A percentile compares a stretch with the other conserved stretches of the same genome.
Evolutionary conservation across 1,284 basidiomycete genomes (phyloP).

Genomic region (Cystobasidium slooffiae): DNA sequence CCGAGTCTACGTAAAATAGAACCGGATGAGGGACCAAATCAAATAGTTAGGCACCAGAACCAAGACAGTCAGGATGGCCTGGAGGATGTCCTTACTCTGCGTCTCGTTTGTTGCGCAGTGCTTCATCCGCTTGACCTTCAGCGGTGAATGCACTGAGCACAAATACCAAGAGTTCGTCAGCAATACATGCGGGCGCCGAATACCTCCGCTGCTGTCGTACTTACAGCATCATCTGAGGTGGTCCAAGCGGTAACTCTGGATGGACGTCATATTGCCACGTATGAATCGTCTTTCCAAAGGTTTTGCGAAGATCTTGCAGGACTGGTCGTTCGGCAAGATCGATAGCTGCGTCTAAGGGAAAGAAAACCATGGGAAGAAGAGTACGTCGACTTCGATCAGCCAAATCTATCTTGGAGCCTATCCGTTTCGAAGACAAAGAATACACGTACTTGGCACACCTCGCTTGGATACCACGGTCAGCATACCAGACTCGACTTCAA

Average conservation of each 20-base stretch:
- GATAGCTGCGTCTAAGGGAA: slow-evolving; percentile 31
- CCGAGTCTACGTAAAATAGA: slow-evolving; percentile 16
- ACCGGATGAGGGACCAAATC: background rate
- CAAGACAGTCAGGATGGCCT: too few relatives aligned
- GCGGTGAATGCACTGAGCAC: slow-evolving; percentile 28
- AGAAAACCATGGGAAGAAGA: background rate
- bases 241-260: slow-evolving; percentile 45
- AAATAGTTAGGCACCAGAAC: too few relatives aligned
- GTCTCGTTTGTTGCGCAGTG: slow-evolving; percentile 41
- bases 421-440: background rate
- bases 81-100: slow-evolving; percentile 19
- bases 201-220: background rate
- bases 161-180: background rate
- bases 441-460: slow-evolving; percentile 18
- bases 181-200: background rate
- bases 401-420: background rate
- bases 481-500: slow-evolving; percentile 53
- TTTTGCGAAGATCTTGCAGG: slow-evolving; percentile 43
- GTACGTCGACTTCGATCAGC: too few relatives aligned
- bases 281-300: slow-evolving; percentile 48
- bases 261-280: slow-evolving; percentile 48
- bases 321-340: slow-evolving; percentile 45
- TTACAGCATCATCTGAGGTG: slow-evolving; percentile 48
- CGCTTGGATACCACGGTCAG: slow-evolving; percentile 49
- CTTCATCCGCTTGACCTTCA: slow-evolving; percentile 41